phyloP scores from a whole-genome alignment of 192 early-diverging fungal species.

The Geosiphon pyriformis region DNA sequence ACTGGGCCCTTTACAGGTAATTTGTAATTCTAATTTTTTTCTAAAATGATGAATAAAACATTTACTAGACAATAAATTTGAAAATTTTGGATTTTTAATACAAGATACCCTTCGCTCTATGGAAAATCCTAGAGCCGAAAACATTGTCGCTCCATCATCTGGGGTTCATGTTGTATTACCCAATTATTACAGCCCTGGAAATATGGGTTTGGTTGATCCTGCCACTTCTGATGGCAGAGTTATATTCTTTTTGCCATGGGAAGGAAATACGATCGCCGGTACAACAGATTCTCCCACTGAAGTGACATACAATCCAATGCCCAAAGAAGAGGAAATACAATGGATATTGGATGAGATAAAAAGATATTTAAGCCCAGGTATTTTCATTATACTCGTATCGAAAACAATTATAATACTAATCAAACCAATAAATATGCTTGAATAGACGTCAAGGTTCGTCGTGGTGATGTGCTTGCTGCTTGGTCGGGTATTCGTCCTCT shows the following conservation, averaged over 20 bases:
- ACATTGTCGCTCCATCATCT: constrained; percentile 89
- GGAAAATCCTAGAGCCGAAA: constrained; percentile 68
- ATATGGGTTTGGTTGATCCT: constrained; percentile 95
- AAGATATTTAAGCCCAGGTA: constrained; percentile 75
- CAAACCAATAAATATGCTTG: neutral
- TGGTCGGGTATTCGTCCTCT: constrained; percentile 97
- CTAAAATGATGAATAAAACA: neutral
- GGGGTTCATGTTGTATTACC: constrained; percentile 95
- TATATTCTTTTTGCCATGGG: constrained; percentile 97
- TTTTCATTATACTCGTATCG: neutral
- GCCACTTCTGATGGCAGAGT: constrained; percentile 91
- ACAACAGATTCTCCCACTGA: constrained; percentile 91
- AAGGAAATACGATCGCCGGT: constrained; percentile 92
- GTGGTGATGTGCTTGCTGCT: constrained; percentile 93
- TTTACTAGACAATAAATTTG: neutral
- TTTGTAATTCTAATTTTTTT: neutral
- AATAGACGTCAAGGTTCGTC: constrained; percentile 89
- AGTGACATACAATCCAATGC: constrained; percentile 79
- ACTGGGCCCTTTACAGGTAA: constrained; percentile 64
- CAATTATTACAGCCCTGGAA: constrained; percentile 88
- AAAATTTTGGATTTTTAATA: too few species aligned
- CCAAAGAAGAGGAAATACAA: constrained; percentile 88
- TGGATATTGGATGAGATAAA: constrained; percentile 94
- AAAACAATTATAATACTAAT: neutral
- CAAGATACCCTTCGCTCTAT: constrained; percentile 83